phyloP scores from a whole-genome alignment of 2,329 filamentous ascomycete species.

The Tympanopsis confertula region DNA sequence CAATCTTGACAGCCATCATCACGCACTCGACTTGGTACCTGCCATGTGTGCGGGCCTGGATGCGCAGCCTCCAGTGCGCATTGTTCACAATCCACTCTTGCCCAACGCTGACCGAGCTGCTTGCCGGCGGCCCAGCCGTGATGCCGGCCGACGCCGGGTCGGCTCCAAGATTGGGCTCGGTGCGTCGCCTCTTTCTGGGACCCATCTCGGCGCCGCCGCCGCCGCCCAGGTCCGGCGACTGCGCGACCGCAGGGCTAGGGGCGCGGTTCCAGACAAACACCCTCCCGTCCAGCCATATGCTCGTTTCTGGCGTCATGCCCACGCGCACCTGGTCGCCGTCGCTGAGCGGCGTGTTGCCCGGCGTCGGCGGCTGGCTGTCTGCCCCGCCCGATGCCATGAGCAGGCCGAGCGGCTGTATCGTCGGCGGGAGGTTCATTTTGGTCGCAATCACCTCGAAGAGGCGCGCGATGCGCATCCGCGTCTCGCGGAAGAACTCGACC shows the following conservation, averaged over 20 bases:
- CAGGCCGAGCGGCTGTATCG: conserved; percentile 48
- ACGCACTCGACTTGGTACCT: conserved; percentile 55
- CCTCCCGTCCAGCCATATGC: conserved; percentile 46
- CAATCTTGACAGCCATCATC: conserved; percentile 65
- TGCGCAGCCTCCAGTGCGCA: conserved; percentile 18
- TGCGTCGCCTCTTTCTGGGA: not conserved
- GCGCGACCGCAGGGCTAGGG: conserved; percentile 7
- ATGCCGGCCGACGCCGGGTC: conserved; percentile 10
- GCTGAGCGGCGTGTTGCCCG: conserved; percentile 58
- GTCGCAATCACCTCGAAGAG: conserved; percentile 72
- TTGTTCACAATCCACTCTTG: conserved; percentile 45
- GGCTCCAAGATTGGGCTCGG: not conserved
- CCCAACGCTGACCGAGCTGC: conserved; percentile 12
- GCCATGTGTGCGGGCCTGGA: conserved; percentile 19
- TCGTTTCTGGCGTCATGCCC: conserved; percentile 45
- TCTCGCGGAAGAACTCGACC: conserved; percentile 63
- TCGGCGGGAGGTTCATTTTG: conserved; percentile 60
- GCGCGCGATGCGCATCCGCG: conserved; percentile 57
- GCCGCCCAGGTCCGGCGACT: conserved; percentile 16
- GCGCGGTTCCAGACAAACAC: conserved; percentile 15
- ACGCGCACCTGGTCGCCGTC: conserved; percentile 58
- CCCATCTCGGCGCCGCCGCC: not conserved
- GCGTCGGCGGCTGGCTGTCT: conserved; percentile 48
- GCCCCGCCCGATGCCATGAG: conserved; percentile 56
- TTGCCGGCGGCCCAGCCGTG: conserved; percentile 13